Conservation (phyloP, 257 asterid genomes). For the Salvia rosmarinus region DNA sequence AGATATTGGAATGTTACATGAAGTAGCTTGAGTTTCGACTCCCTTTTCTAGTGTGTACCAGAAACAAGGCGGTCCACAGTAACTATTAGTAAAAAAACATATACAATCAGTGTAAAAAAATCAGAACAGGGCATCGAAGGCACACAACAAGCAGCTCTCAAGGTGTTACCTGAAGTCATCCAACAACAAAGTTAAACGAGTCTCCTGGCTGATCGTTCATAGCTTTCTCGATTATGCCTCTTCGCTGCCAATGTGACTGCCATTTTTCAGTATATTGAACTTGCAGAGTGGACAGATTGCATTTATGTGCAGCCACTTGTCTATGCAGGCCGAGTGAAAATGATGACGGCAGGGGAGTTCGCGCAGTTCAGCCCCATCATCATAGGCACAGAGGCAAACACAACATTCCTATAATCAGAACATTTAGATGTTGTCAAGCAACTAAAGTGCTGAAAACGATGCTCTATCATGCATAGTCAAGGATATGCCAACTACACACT, state of each 20-base stretch:
- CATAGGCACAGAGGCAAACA: slow-evolving; percentile 83
- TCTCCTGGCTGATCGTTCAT: slow-evolving; percentile 16
- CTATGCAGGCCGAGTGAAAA: slow-evolving; percentile 85
- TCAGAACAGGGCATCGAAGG: too few relatives aligned
- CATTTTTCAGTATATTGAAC: slow-evolving; percentile 78
- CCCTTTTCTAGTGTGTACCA: slow-evolving; percentile 20
- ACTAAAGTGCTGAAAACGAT: not conserved
- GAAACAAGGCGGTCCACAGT: slow-evolving; percentile 28
- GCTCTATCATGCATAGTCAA: not conserved
- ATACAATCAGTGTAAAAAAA: not conserved
- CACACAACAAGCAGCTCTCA: slow-evolving; percentile 30
- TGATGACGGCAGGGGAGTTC: slow-evolving; percentile 97
- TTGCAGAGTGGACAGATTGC: slow-evolving; percentile 99
- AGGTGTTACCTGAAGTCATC: slow-evolving; percentile 24
- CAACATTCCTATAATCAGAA: slow-evolving; percentile 80
- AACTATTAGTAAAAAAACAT: not conserved
- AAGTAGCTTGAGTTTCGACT: slow-evolving; percentile 10
- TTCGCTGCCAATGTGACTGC: slow-evolving; percentile 66
- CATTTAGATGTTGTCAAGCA: not conserved
- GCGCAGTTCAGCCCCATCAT: slow-evolving; percentile 89
- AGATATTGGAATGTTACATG: slow-evolving; percentile 13
- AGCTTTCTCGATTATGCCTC: slow-evolving; percentile 52
- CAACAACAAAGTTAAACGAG: slow-evolving; percentile 11
- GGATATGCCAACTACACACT: not conserved
- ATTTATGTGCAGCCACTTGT: slow-evolving; percentile 91